Evolutionary conservation across 768 basidiomycete species (phyloP), one percentile per base, ranked within the genome.

Genomic region (Boletus eberwhitei): DNA sequence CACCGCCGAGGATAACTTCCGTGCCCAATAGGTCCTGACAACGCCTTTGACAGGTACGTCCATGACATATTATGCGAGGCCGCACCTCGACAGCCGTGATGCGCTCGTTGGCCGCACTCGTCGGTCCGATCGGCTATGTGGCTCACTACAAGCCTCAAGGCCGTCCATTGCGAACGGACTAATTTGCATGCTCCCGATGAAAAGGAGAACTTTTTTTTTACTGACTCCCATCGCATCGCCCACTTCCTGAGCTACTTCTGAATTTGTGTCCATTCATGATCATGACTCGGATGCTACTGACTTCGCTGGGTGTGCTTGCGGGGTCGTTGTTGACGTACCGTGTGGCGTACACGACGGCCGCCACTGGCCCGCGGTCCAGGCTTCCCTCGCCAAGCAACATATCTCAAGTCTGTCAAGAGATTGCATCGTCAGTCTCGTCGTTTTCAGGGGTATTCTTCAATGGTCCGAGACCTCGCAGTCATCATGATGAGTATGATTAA

Each of bases 391-490:
- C 52, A 13, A 6, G 38, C 34, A 38, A 62, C 40, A 45, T 48
- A 36, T 51, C 59, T 41, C 48, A 44, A 16, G 59, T 62, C 26
- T 62, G 65, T 34, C 34, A 49, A 16, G 55, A 65, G 39, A 64
- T 66, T 52, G 65, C 62, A 36, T 62, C 56, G 41, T 54, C 57
- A 1, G 58, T 59, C 34, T 67, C 65, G 11, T 46, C 50, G 0
- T 52, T 54, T 41, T 64, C 64, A 37, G 65, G 50, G 55, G 57
- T 67, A 31, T 65, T 57, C 50, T 67, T 64, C 49, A 49, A 59
- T 48, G 64, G 64, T 66, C 48, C 19, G 49, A 49, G 16, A 11
- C 29, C 38, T 42, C 29, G 36, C 9, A 26, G 29, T n/a, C 17
- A 39, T 21, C 26, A 8, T 45, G 40, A 42, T 52, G 37, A 26